Base-by-base conservation (phyloP, 2,329 filamentous ascomycete genomes). In the Chalara sp. region DNA sequence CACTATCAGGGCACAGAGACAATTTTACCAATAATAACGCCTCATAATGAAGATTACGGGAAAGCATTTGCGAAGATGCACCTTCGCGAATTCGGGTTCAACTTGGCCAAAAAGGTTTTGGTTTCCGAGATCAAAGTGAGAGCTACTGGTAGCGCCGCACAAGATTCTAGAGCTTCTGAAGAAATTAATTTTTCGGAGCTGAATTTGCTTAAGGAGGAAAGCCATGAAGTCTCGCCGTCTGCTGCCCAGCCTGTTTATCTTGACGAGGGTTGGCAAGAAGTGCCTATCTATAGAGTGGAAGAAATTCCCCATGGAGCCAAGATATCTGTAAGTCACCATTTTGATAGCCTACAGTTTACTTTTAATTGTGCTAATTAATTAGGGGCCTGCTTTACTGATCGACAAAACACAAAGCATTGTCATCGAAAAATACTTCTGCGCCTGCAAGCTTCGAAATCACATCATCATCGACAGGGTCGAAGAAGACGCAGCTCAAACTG, bases 381-480 rank as follows among this genome's bases (percentile, higher is more conserved):
- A 75, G 43, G 90, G 91, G 0, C 90, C 91, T 1, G 89, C 89
- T 0, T 87, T 96, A 68, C 78, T 96, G 52, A 88, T 89, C 2
- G 91, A 91, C 60, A 83, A 85, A 5, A 91, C 87, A 1, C 91
- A 96, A 68, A 96, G 91, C 0, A 92, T 96, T 54, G 87, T 96
- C 0, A 82, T 96, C 1, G 86, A 21, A 21, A 21, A 21, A 21
- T 21, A 21, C 21, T 21, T 21, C 21, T 21, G 21, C 21, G 21
- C 21, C 21, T 21, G 21, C 21, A 21, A 21, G 21, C 21, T 21
- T 21, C 21, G 21, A 21, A 21, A 21, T 21, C 21, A 21, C 21
- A 21, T 21, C 21, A 21, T 21, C 21, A 21, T 21, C 21, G 21
- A 21, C 21, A 21, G 21, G 21, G 21, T 3, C 21, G 21, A 21